phyloP scores from a whole-genome alignment of 345 rosid species.

The Rhodamnia rubescens region DNA sequence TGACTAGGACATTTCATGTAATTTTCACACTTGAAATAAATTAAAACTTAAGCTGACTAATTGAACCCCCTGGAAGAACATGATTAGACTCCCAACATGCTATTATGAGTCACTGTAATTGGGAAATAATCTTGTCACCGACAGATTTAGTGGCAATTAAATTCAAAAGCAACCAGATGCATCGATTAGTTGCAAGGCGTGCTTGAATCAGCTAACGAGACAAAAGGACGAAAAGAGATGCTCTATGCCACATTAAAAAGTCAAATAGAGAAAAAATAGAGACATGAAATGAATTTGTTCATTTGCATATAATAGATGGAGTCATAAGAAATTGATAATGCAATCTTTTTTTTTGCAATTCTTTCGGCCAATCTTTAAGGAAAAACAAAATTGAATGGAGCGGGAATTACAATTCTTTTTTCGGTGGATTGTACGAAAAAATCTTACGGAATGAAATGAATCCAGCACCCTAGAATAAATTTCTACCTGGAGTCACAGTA shows the following conservation, averaged over 20 bases:
- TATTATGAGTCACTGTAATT: background rate
- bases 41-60: background rate
- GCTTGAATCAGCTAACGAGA: background rate
- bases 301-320: background rate
- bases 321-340: background rate
- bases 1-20: background rate
- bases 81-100: background rate
- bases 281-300: background rate
- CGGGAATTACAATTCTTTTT: too few species aligned
- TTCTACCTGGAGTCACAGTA: background rate
- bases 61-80: background rate
- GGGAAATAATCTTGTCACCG: background rate
- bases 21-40: background rate
- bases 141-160: background rate
- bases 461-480: background rate
- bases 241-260: background rate
- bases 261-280: background rate
- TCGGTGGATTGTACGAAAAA: background rate
- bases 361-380: background rate
- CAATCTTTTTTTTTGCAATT: background rate
- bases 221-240: background rate
- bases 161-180: background rate
- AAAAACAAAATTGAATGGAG: too few species aligned
- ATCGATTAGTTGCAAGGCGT: background rate
- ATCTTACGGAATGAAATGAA: background rate